phyloP scores from a whole-genome alignment of 169 alveolate species.

The Cryptosporidium xiaoi region DNA sequence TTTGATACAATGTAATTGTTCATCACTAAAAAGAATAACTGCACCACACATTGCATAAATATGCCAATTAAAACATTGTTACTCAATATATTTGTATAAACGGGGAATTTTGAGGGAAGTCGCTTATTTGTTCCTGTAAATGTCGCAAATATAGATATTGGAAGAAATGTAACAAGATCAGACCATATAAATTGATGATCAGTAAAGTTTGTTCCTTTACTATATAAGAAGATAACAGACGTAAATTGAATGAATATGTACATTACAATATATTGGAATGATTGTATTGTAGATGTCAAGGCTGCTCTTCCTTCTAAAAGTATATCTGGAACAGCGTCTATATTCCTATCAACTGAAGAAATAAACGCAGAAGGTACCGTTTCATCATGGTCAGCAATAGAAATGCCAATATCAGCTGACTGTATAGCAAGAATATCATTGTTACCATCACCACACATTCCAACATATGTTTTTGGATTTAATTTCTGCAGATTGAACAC shows the following conservation, averaged over 20 bases:
- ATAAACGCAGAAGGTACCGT: constrained; percentile 51
- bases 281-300: constrained; percentile 57
- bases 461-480: constrained; percentile 76
- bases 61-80: constrained; percentile 46
- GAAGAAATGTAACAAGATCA: constrained; percentile 39
- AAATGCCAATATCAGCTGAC: constrained; percentile 78
- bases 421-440: constrained; percentile 80
- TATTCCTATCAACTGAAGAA: constrained; percentile 28
- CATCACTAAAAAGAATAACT: constrained; percentile 10
- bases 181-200: constrained; percentile 71
- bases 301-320: constrained; percentile 72
- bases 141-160: constrained; percentile 57
- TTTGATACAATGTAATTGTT: constrained; percentile 7
- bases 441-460: constrained; percentile 83
- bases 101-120: constrained; percentile 55
- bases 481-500: constrained; percentile 26
- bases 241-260: constrained; percentile 68
- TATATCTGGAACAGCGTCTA: constrained; percentile 66
- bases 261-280: constrained; percentile 46
- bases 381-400: constrained; percentile 72
- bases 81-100: constrained; percentile 49
- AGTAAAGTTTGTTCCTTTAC: constrained; percentile 63
- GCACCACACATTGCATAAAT: constrained; percentile 24
- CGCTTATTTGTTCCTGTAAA: constrained; percentile 28
- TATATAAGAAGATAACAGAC: constrained; percentile 34